Conservation (phyloP, 306 rosid species). For the Cicer chorassanicum region DNA sequence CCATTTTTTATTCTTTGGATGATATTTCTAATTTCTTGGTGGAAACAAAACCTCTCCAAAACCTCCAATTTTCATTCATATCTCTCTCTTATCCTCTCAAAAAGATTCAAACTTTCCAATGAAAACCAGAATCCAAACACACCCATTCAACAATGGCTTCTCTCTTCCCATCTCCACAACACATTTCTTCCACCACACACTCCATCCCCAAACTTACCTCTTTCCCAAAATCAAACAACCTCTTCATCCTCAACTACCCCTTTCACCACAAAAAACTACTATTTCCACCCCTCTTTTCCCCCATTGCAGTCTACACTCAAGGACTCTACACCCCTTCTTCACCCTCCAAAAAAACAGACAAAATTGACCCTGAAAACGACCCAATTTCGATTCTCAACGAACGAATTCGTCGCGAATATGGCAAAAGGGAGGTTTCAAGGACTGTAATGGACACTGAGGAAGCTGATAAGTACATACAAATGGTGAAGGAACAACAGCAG, state of each 20-base stretch:
- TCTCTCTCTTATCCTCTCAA: slow-evolving; percentile 31
- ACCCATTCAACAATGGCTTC: slow-evolving; percentile 62
- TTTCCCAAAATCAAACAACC: slow-evolving; percentile 47
- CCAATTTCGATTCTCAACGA: slow-evolving; percentile 69
- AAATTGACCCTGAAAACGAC: slow-evolving; percentile 58
- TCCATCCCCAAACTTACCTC: slow-evolving; percentile 48
- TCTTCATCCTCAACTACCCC: slow-evolving; percentile 50
- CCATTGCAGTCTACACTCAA: slow-evolving; percentile 57
- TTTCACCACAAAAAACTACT: background rate
- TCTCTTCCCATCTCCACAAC: slow-evolving; percentile 50
- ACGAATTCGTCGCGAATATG: slow-evolving; percentile 69
- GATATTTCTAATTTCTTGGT: slow-evolving; percentile 23
- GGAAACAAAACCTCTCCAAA: slow-evolving; percentile 62
- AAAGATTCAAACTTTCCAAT: slow-evolving; percentile 40
- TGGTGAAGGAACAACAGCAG: slow-evolving; percentile 92
- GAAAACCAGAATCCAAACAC: slow-evolving; percentile 29
- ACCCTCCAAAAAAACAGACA: slow-evolving; percentile 46
- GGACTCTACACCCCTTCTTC: slow-evolving; percentile 49
- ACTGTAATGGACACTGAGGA: slow-evolving; percentile 67
- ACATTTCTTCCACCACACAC: slow-evolving; percentile 42
- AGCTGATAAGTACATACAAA: slow-evolving; percentile 69
- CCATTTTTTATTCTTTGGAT: too few species aligned
- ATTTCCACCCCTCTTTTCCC: slow-evolving; percentile 11
- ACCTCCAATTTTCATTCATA: slow-evolving; percentile 44
- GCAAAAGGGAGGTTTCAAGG: slow-evolving; percentile 56